Conservation (phyloP, 2,329 filamentous ascomycete genomes). For the Aspergillus sp. region DNA sequence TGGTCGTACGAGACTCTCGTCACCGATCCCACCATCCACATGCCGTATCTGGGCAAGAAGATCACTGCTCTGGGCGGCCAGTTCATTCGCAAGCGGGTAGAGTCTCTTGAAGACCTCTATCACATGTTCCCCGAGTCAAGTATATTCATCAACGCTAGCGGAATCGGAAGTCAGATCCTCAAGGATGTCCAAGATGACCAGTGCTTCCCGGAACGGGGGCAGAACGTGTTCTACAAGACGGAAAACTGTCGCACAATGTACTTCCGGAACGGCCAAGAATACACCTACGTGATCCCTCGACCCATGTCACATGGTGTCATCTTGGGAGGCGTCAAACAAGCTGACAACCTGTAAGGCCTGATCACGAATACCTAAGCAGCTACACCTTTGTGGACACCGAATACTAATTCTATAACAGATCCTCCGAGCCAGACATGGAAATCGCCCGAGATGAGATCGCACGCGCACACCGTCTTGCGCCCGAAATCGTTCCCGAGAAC, state of each 20-base stretch:
- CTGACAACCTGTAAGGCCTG: constrained; percentile 32
- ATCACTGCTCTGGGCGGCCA: constrained; percentile 34
- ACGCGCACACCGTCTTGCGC: constrained; percentile 41
- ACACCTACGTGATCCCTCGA: constrained; percentile 43
- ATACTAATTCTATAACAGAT: constrained; percentile 22
- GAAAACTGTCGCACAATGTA: constrained; percentile 34
- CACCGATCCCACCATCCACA: constrained; percentile 40
- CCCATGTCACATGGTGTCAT: constrained; percentile 36
- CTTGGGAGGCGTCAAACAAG: constrained; percentile 39
- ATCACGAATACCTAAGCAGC: neutral
- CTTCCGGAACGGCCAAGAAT: constrained; percentile 41
- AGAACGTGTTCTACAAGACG: constrained; percentile 40
- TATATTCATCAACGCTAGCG: constrained; percentile 44
- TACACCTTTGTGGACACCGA: neutral
- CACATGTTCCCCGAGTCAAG: constrained; percentile 37
- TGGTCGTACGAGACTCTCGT: constrained; percentile 42
- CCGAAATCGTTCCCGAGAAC: constrained; percentile 36
- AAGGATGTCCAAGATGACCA: constrained; percentile 37
- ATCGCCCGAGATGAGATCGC: constrained; percentile 42
- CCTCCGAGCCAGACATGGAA: constrained; percentile 38
- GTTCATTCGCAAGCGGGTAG: constrained; percentile 37
- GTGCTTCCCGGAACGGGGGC: constrained; percentile 40
- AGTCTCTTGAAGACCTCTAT: constrained; percentile 37
- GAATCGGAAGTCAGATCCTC: constrained; percentile 37
- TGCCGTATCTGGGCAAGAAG: constrained; percentile 37